Conservation (phyloP, 2,329 filamentous ascomycete genomes). For the Trichothecium roseum region DNA sequence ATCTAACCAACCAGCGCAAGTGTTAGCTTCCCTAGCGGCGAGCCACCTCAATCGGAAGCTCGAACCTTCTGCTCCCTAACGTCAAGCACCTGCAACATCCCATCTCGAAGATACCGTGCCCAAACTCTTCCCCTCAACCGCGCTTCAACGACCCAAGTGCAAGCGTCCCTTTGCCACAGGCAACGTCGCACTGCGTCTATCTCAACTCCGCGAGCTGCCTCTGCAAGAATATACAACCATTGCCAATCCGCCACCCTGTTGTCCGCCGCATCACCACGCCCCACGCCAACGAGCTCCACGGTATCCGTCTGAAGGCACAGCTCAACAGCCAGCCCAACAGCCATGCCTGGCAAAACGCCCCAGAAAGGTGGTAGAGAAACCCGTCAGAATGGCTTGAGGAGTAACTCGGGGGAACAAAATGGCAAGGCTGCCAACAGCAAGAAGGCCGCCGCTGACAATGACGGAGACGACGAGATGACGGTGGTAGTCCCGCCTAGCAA, state of each 20-base stretch:
- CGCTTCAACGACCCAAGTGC: not conserved
- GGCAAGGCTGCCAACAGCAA: slow-evolving; percentile 57
- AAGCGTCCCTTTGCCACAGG: not conserved
- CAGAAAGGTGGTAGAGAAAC: slow-evolving; percentile 60
- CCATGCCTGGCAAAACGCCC: slow-evolving; percentile 65
- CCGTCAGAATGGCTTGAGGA: slow-evolving; percentile 56
- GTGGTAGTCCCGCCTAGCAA: slow-evolving; percentile 70
- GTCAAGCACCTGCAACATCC: no score
- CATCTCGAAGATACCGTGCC: no score
- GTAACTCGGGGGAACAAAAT: slow-evolving; percentile 55
- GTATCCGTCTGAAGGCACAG: no score
- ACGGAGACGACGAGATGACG: slow-evolving; percentile 71
- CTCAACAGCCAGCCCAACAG: slow-evolving; percentile 8
- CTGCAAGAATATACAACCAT: no score
- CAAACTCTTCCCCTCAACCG: no score
- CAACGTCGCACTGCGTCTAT: no score
- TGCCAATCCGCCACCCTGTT: no score
- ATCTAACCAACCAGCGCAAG: not conserved
- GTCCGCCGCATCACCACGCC: no score
- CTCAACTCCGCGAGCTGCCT: no score
- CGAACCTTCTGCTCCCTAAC: no score
- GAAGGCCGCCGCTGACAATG: slow-evolving; percentile 44
- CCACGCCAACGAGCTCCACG: no score
- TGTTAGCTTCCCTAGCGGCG: not conserved
- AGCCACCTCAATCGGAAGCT: no score